phyloP scores from a whole-genome alignment of 257 asterid species.

The Prunella vulgaris region DNA sequence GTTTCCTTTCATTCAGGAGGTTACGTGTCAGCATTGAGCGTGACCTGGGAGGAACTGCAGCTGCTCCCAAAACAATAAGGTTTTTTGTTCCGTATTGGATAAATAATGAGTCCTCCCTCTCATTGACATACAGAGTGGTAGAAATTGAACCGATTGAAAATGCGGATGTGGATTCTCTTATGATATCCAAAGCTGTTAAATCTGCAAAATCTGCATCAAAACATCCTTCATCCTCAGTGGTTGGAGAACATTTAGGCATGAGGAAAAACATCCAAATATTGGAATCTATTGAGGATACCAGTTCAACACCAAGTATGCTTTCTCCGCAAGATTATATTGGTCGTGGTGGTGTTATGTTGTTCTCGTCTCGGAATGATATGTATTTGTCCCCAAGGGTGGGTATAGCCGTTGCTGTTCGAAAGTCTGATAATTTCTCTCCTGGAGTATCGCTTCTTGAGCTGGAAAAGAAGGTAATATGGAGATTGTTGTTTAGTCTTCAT shows the following conservation, averaged over 20 bases:
- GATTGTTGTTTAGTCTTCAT: constrained; percentile 3
- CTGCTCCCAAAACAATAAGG: constrained; percentile 92
- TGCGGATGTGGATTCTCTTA: constrained; percentile 56
- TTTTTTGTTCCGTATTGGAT: constrained; percentile 99
- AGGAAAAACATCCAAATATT: constrained; percentile 73
- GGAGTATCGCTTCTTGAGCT: constrained; percentile 96
- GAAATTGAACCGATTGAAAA: constrained; percentile 82
- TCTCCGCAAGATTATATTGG: constrained; percentile 98
- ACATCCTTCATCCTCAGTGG: constrained; percentile 51
- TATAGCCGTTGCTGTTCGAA: constrained; percentile 78
- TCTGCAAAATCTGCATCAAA: constrained; percentile 67
- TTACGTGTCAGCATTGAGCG: constrained; percentile 94
- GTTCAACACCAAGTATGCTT: constrained; percentile 94
- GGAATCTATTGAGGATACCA: constrained; percentile 86
- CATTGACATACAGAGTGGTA: constrained; percentile 83
- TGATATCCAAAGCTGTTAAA: constrained; percentile 53
- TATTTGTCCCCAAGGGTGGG: constrained; percentile 94
- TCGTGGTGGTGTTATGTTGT: constrained; percentile 86
- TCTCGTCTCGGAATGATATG: constrained; percentile 85
- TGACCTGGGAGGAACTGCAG: constrained; percentile 85
- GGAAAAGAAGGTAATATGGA: constrained; percentile 82
- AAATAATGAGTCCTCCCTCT: constrained; percentile 67
- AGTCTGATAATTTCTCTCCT: constrained; percentile 73
- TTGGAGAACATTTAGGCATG: constrained; percentile 46
- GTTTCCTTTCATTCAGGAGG: constrained; percentile 53